A percentile compares a stretch with the other conserved stretches of the same genome.
Evolutionary conservation across 1,139 yeast species (phyloP).

Genomic region (Spathaspora sp.): DNA sequence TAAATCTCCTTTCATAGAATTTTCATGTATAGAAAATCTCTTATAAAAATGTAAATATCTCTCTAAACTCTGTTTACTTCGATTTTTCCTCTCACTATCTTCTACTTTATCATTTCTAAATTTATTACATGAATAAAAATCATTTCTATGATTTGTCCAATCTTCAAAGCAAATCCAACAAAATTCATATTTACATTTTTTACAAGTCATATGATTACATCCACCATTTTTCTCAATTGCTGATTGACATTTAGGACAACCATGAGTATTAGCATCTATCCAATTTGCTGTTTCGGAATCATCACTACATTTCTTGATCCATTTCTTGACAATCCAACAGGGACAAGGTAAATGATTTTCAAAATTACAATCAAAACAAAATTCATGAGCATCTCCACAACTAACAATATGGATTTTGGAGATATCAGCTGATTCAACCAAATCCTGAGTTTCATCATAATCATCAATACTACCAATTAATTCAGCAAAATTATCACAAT

Average conservation of each 20-base stretch:
- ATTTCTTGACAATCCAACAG: slow-evolving; percentile 63
- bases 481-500: slow-evolving; percentile 62
- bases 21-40: slow-evolving; percentile 74
- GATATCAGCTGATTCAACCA: slow-evolving; percentile 28
- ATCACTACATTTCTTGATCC: slow-evolving; percentile 82
- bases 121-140: slow-evolving; percentile 67
- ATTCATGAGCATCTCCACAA: slow-evolving; percentile 67
- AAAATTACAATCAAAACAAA: slow-evolving; percentile 75
- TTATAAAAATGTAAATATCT: slow-evolving; percentile 78
- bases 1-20: slow-evolving; percentile 73
- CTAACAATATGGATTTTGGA: slow-evolving; percentile 57
- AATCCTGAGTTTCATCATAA: slow-evolving; percentile 3
- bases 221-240: slow-evolving; percentile 88
- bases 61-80: slow-evolving; percentile 47
- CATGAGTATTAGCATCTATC: slow-evolving; percentile 85
- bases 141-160: slow-evolving; percentile 73
- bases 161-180: slow-evolving; percentile 90
- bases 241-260: slow-evolving; percentile 68
- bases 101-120: slow-evolving; percentile 35
- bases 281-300: slow-evolving; percentile 89
- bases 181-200: slow-evolving; percentile 73
- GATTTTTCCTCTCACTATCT: slow-evolving; percentile 31
- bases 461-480: slow-evolving; percentile 30
- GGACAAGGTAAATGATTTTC: slow-evolving; percentile 87
- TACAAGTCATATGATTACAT: slow-evolving; percentile 93